Evolutionary conservation across 2,329 filamentous ascomycete genomes (phyloP).

Genomic region (Alternaria conjuncta): DNA sequence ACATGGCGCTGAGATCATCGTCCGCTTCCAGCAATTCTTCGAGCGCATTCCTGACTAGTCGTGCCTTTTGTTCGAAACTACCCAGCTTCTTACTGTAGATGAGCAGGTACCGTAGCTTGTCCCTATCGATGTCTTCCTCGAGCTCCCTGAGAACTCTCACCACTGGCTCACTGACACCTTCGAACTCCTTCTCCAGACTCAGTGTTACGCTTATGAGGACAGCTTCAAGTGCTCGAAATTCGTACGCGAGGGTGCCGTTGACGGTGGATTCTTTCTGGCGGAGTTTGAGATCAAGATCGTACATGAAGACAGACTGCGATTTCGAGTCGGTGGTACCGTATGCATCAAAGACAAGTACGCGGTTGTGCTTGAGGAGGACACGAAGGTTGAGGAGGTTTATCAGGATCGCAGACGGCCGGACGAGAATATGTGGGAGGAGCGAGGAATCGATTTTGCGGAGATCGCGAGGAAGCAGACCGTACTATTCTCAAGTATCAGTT

Average conservation of each 20-base stretch:
- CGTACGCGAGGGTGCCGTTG: conserved; percentile 75
- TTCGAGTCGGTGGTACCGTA: conserved; percentile 95
- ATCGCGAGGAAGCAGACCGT: conserved; percentile 90
- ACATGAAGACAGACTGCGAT: conserved; percentile 96
- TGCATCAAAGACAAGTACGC: conserved; percentile 93
- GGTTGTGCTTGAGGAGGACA: conserved; percentile 92
- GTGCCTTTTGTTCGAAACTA: conserved; percentile 96
- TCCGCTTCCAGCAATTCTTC: conserved; percentile 95
- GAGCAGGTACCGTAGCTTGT: conserved; percentile 88
- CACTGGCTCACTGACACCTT: conserved; percentile 90
- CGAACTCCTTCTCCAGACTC: conserved; percentile 91
- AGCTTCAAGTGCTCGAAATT: conserved; percentile 94
- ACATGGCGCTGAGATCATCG: conserved; percentile 94
- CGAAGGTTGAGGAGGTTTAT: conserved; percentile 96
- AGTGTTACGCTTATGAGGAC: conserved; percentile 93
- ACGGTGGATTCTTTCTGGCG: conserved; percentile 72
- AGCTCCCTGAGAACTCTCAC: conserved; percentile 86
- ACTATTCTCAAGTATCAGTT: conserved; percentile 59
- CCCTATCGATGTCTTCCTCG: conserved; percentile 94
- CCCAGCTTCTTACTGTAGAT: conserved; percentile 95
- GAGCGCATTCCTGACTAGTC: conserved; percentile 90
- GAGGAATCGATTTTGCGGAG: conserved; percentile 97
- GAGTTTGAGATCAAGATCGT: conserved; percentile 91
- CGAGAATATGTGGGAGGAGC: conserved; percentile 90
- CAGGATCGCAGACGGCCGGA: conserved; percentile 90